A percentile compares a stretch with the other conserved stretches of the same genome.
Evolutionary conservation across 164 flowering plant species (phyloP).

Genomic region (Kalanchoe fedtschenkoi): DNA sequence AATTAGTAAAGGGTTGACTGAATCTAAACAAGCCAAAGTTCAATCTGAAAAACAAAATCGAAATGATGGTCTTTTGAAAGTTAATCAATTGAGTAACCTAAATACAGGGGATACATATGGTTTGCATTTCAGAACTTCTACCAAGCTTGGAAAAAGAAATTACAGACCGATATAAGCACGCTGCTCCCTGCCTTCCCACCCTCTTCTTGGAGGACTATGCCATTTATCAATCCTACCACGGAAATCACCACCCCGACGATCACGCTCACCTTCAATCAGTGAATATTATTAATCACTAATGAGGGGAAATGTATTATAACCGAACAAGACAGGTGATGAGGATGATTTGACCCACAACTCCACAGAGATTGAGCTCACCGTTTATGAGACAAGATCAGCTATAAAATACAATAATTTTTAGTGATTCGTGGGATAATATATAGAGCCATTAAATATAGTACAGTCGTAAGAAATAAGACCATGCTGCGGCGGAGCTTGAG

Average conservation of each 20-base stretch:
- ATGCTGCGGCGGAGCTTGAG: background rate
- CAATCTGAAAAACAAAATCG: too few relatives aligned
- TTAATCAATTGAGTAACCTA: background rate
- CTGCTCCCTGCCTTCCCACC: background rate
- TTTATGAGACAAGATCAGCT: background rate
- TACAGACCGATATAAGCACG: background rate
- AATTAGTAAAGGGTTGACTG: background rate
- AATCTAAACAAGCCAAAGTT: too few relatives aligned
- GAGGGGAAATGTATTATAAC: background rate
- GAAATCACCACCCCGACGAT: background rate
- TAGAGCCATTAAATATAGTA: background rate
- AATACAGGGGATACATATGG: background rate
- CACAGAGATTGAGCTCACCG: background rate
- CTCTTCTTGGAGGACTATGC: constrained; percentile 1
- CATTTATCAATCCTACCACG: constrained; percentile 4
- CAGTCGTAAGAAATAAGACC: background rate
- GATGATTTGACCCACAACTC: background rate
- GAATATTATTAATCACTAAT: background rate
- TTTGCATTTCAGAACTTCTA: background rate
- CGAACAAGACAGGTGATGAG: background rate
- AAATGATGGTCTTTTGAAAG: too few relatives aligned
- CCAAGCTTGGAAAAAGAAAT: background rate
- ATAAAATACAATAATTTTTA: background rate
- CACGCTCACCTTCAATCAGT: constrained; percentile 2
- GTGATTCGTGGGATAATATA: background rate